Conservation (phyloP, 108 stramenopile species). For the Mayamaea pseudoterrestris region DNA sequence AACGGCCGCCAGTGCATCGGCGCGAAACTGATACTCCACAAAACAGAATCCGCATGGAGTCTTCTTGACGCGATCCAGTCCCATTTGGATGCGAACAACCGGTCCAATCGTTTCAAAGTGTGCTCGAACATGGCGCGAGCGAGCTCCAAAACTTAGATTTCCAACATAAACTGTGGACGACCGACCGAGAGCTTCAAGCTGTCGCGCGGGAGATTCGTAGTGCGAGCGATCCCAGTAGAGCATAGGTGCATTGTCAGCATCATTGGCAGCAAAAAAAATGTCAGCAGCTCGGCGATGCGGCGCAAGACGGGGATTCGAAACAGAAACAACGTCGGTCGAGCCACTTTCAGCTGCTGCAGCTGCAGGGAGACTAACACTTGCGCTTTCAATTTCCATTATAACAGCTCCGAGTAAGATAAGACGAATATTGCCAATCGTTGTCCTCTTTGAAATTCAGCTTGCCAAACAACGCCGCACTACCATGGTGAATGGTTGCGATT, state of each 20-base stretch:
- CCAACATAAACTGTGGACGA: conserved; percentile 87
- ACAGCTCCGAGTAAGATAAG: no score
- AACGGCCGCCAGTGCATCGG: conserved; percentile 61
- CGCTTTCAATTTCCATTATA: no score
- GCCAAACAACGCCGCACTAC: no score
- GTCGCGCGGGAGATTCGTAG: conserved; percentile 56
- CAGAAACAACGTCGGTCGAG: no score
- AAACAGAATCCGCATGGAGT: conserved; percentile 95
- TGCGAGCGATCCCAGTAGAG: conserved; percentile 83
- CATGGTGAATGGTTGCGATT: no score
- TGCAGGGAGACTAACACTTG: no score
- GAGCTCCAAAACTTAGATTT: conserved; percentile 90
- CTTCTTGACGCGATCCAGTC: conserved; percentile 72
- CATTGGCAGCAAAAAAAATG: neutral
- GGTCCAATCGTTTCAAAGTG: conserved; percentile 80
- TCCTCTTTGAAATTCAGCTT: no score
- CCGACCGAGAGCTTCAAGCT: conserved; percentile 50
- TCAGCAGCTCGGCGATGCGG: conserved; percentile 1
- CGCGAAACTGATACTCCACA: conserved; percentile 71
- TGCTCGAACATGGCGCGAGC: conserved; percentile 68
- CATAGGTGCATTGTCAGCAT: conserved; percentile 26
- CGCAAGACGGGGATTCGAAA: no score
- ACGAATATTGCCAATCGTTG: no score
- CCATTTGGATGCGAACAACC: conserved; percentile 80
- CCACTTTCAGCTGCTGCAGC: no score